A percentile compares a stretch with the other conserved stretches of the same genome.
phyloP scores from a whole-genome alignment of 1,284 basidiomycete genomes.

The Leccinum solheimii region DNA sequence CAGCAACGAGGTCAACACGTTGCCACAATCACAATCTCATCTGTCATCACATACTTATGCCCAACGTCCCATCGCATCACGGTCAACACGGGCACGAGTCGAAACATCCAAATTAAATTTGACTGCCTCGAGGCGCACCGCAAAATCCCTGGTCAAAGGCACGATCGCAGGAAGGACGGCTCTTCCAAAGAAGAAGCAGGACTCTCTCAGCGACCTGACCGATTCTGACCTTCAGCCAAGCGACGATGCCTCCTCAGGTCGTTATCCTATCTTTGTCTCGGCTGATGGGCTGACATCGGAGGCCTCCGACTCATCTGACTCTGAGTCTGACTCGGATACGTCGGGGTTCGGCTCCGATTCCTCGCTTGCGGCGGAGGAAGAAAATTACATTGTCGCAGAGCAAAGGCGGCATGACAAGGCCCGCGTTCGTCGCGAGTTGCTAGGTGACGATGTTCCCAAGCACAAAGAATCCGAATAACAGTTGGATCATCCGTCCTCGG shows the following conservation, averaged over 20 bases:
- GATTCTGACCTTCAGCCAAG: slow-evolving; percentile 34
- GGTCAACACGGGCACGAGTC: slow-evolving; percentile 25
- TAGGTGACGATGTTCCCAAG: slow-evolving; percentile 51
- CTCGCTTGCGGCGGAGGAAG: slow-evolving; percentile 61
- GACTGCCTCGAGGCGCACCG: slow-evolving; percentile 35
- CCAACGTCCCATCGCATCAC: slow-evolving; percentile 27
- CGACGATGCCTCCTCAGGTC: slow-evolving; percentile 40
- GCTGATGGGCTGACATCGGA: slow-evolving; percentile 56
- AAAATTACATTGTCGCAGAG: slow-evolving; percentile 56
- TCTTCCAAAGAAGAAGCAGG: slow-evolving; percentile 34
- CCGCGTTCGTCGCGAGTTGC: slow-evolving; percentile 53
- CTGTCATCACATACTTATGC: slow-evolving; percentile 26
- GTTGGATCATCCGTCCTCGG: slow-evolving; percentile 68
- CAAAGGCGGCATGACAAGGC: slow-evolving; percentile 46
- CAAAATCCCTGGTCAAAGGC: slow-evolving; percentile 41
- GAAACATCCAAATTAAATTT: slow-evolving; percentile 33
- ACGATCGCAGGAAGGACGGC: slow-evolving; percentile 42
- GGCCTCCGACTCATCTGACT: slow-evolving; percentile 44
- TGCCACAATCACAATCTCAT: slow-evolving; percentile 38
- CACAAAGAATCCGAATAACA: slow-evolving; percentile 48
- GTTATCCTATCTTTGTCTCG: slow-evolving; percentile 69
- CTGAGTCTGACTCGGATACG: slow-evolving; percentile 33
- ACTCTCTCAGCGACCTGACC: slow-evolving; percentile 32
- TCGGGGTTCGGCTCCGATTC: slow-evolving; percentile 55
- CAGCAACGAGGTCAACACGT: slow-evolving; percentile 35